phyloP scores from a whole-genome alignment of 371 early-diverging fungal species.

The Mortierella sp. region DNA sequence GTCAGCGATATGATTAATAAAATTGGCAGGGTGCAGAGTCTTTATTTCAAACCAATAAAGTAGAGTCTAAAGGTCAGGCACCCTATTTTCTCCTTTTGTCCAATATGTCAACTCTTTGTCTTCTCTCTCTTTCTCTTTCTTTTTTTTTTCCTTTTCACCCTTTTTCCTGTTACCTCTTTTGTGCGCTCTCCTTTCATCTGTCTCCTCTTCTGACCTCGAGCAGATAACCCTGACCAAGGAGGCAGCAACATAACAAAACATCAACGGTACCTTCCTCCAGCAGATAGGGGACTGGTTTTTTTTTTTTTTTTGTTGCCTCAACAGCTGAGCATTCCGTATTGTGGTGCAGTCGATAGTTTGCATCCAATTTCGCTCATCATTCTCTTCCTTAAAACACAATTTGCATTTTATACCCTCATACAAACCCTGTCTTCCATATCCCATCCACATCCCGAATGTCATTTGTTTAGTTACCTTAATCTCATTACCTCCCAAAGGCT shows the following conservation, averaged over 20 bases:
- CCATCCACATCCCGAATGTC: slow-evolving; percentile 11
- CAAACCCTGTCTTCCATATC: not conserved
- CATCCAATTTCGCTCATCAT: not conserved
- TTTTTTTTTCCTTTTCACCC: not conserved
- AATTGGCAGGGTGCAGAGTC: no score
- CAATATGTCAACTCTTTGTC: no score
- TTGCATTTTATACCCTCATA: not conserved
- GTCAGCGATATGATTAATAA: no score
- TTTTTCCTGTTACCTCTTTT: not conserved
- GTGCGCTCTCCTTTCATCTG: not conserved
- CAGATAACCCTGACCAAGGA: not conserved
- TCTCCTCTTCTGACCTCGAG: not conserved
- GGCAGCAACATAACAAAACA: not conserved
- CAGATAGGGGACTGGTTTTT: not conserved
- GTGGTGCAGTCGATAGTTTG: no score
- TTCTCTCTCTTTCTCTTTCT: not conserved
- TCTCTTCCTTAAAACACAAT: not conserved
- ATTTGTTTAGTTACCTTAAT: not conserved
- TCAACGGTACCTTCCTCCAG: not conserved
- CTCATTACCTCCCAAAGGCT: not conserved
- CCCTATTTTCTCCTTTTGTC: not conserved
- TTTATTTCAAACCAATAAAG: no score
- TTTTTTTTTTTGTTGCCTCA: not conserved
- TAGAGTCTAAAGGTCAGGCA: no score
- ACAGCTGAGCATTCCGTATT: not conserved